Evolutionary conservation across 2,329 filamentous ascomycete species (phyloP).

Genomic region (Monosporascus sp.): DNA sequence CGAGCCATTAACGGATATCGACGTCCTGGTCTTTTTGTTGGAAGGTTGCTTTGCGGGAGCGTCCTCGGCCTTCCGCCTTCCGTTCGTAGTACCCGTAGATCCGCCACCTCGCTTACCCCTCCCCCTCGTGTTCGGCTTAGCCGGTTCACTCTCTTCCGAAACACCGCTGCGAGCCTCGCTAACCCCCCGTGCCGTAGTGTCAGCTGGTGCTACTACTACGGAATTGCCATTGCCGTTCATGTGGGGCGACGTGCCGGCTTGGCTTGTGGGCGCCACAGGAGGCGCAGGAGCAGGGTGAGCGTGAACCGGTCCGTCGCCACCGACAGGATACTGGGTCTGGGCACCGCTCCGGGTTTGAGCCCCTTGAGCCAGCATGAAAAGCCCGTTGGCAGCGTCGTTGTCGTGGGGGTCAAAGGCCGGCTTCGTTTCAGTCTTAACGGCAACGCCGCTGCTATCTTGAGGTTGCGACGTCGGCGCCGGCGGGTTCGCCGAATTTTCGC

Average conservation of each 20-base stretch:
- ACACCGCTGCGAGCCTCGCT: constrained; percentile 65
- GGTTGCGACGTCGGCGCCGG: constrained; percentile 45
- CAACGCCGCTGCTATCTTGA: constrained; percentile 42
- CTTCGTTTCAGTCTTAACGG: constrained; percentile 45
- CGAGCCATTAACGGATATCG: constrained; percentile 29
- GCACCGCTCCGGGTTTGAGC: constrained; percentile 49
- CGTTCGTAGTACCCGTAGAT: constrained; percentile 46
- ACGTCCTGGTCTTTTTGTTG: constrained; percentile 65
- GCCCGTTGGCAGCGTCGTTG: constrained; percentile 89
- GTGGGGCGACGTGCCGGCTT: constrained; percentile 44
- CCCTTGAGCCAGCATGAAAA: constrained; percentile 82
- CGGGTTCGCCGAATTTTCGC: constrained; percentile 37
- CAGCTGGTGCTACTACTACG: constrained; percentile 35
- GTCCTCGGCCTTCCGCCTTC: constrained; percentile 74
- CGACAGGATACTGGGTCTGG: constrained; percentile 44
- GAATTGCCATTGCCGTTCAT: constrained; percentile 46
- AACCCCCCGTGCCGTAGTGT: constrained; percentile 41
- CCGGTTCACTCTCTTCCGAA: constrained; percentile 68
- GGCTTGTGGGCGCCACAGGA: constrained; percentile 29
- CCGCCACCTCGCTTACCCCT: constrained; percentile 61
- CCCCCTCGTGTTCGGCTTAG: constrained; percentile 59
- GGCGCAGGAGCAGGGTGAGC: constrained; percentile 41
- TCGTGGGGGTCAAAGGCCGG: constrained; percentile 76
- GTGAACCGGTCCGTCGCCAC: constrained; percentile 41
- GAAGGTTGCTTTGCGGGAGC: constrained; percentile 55